These are phyloP conservation scores for Psilocybe cubensis DNA, from an alignment of 768 basidiomycete genomes.

Conservation along the genomic window DNA sequence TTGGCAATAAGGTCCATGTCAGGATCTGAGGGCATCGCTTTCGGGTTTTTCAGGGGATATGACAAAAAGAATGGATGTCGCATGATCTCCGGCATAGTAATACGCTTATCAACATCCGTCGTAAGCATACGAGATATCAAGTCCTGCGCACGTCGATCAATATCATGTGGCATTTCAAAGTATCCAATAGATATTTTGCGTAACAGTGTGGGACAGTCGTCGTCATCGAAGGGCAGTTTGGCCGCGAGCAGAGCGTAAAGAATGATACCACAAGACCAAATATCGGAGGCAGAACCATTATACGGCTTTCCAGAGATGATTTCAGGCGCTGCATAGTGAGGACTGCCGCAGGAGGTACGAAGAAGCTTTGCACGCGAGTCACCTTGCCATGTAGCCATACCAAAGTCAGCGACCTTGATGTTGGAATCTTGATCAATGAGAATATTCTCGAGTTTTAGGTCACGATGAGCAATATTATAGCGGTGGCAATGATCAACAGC, in stretches of 20 bases:
- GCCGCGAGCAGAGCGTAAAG: conserved; percentile 89
- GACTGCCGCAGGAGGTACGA: conserved; percentile 89
- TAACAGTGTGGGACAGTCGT: conserved; percentile 76
- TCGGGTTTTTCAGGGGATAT: conserved; percentile 46
- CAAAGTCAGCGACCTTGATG: conserved; percentile 96
- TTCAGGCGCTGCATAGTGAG: conserved; percentile 95
- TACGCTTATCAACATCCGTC: conserved; percentile 72
- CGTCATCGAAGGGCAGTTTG: conserved; percentile 91
- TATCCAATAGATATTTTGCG: conserved; percentile 77
- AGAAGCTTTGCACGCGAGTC: conserved; percentile 51
- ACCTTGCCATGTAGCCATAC: conserved; percentile 95
- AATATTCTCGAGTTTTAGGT: conserved; percentile 94
- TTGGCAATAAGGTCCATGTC: conserved; percentile 69
- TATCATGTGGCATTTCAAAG: conserved; percentile 74
- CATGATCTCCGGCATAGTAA: conserved; percentile 82
- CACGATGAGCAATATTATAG: conserved; percentile 94
- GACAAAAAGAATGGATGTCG: conserved; percentile 79
- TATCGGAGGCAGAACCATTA: conserved; percentile 86
- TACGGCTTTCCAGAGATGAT: conserved; percentile 84
- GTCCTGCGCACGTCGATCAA: conserved; percentile 74
- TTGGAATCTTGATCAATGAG: conserved; percentile 82
- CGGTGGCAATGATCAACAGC: conserved; percentile 92
- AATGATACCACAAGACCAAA: conserved; percentile 97
- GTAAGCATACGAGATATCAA: conserved; percentile 82
- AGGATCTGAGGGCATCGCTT: conserved; percentile 46